Evolutionary conservation across 2,329 filamentous ascomycete species (phyloP), one percentile per base, ranked within the genome.

Genomic region (Bretziella fagacearum): DNA sequence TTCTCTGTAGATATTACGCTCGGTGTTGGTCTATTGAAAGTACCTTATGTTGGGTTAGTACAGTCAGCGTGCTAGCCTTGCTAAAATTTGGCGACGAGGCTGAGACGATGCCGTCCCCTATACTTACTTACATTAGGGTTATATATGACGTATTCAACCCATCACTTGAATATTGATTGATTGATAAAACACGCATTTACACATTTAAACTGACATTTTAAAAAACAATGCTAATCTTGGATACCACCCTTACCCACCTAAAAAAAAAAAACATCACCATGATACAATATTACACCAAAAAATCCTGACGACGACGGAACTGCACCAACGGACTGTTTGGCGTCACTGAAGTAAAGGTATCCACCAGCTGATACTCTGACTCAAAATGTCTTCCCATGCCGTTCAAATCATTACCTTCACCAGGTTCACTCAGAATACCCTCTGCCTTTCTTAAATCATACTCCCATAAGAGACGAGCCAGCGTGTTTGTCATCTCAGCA

Each of bases 331-430:
- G 76, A 0, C 81, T 81, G 55, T 81, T 70, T 2, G 40, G 33
- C 64, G 84, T 86, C 55, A 72, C 65, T 55, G 78, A 81, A 26
- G 81, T 83, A 60, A 86, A 85, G 15, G 74, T 79, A 58, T 86
- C 81, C 44, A 70, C 62, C 48, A 84, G 63, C 64, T 84, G 80
- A 59, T 78, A 83, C 65, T 85, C 81, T 1, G 57, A 63, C 15
- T 56, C 57, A 40, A 70, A 65, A 47, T 76, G 67, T 39, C 76
- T 65, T 0, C 75, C 76, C 6, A 65, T 56, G 25, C 62, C 63
- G 2, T 58, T 53, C 37, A 60, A 62, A 4, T 73, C 73, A 62
- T 76, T 70, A 6, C 68, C 71, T n/a, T 43, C 47, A 4, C 47
- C 44, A 3, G 69, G 67, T 50, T 72, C 72, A 6, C 54, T 58